Evolutionary conservation across 2,329 filamentous ascomycete species (phyloP), one percentile per base, ranked within the genome.

Genomic region (Exophiala spinifera): DNA sequence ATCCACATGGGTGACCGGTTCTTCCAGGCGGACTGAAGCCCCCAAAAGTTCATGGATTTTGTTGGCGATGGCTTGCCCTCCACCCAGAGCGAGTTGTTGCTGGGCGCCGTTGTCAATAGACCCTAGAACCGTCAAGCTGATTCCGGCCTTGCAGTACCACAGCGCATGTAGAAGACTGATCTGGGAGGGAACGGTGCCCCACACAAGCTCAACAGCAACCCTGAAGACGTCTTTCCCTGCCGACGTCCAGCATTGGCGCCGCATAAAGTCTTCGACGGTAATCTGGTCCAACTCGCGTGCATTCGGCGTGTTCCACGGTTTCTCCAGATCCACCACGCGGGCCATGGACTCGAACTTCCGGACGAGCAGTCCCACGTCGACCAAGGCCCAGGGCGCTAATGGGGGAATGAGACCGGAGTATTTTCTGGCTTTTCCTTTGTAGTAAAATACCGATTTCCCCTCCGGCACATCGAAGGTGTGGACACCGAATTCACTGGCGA

Each of bases 401-500:
- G n/a, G 36, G 17, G 36, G 36, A 4, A 39, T 39, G 13, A 39
- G 17, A 2, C 36, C 36, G 3, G 36, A 39, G 36, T 39, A 39
- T 19, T 5, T 14, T 15, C 10, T 10, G 5, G 36, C 14, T 19
- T 39, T 39, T 14, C 36, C 36, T 6, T 4, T n/a, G 11, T 15
- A 15, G 13, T 10, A n/a, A 2, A 39, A n/a, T 5, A 39, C 36
- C 15, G 14, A 17, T n/a, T 39, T 11, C 3, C 36, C 36, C 36
- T 39, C 36, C 3, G 36, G 15, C 14, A 6, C 4, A n/a, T 39
- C 36, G 13, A 39, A 65, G 1, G 58, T 61, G 11, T 56, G 23
- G 1, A 66, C 42, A 8, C 50, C 51, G 6, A 66, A 63, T 3
- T 63, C 55, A 1, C 37, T 20, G 25, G 60, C 57, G 8, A 67